These are phyloP conservation scores for Panellus pusillus DNA, from an alignment of 768 basidiomycete genomes.

Conservation along the genomic window DNA sequence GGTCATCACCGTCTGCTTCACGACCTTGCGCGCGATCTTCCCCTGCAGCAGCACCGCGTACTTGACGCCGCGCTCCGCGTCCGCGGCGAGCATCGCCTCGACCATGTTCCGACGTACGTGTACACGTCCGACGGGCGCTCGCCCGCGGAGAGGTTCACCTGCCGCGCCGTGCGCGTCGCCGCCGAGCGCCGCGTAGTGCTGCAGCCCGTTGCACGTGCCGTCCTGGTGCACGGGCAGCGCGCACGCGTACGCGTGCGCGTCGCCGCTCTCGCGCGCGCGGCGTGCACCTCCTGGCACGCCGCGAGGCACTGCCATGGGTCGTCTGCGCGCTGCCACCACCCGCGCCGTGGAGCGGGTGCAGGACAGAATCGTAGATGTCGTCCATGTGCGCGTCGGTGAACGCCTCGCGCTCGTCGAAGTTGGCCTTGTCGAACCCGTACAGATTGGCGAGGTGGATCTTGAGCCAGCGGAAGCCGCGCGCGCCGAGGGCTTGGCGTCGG, in stretches of 20 bases:
- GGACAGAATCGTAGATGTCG: constrained; percentile 80
- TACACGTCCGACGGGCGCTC: constrained; percentile 95
- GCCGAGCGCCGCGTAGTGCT: constrained; percentile 97
- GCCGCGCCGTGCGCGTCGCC: constrained; percentile 88
- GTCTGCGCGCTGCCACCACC: constrained; percentile 91
- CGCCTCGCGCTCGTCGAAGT: constrained; percentile 85
- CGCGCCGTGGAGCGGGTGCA: constrained; percentile 72
- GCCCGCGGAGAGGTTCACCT: constrained; percentile 86
- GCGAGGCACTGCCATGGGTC: constrained; percentile 99
- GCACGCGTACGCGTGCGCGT: constrained; percentile 63
- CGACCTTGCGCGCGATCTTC: constrained; percentile 88
- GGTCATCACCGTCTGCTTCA: constrained; percentile 99
- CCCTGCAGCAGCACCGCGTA: constrained; percentile 66
- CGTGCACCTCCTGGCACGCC: constrained; percentile 84
- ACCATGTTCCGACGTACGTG: constrained; percentile 85
- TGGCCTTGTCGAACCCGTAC: constrained; percentile 93
- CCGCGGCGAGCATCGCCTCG: constrained; percentile 60
- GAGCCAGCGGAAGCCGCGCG: constrained; percentile 87
- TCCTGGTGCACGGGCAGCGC: constrained; percentile 94
- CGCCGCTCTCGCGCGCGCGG: constrained; percentile 74
- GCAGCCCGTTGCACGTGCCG: constrained; percentile 96
- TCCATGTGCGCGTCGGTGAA: constrained; percentile 75
- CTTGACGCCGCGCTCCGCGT: constrained; percentile 50
- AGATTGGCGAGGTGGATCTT: constrained; percentile 94
- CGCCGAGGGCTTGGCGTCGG: constrained; percentile 78